Percentiles rank a stretch among this genome's conserved stretches.
These are phyloP conservation scores for Musa troglodytarum DNA, from an alignment of 176 grass and related monocot genomes.

Conservation along the genomic window DNA sequence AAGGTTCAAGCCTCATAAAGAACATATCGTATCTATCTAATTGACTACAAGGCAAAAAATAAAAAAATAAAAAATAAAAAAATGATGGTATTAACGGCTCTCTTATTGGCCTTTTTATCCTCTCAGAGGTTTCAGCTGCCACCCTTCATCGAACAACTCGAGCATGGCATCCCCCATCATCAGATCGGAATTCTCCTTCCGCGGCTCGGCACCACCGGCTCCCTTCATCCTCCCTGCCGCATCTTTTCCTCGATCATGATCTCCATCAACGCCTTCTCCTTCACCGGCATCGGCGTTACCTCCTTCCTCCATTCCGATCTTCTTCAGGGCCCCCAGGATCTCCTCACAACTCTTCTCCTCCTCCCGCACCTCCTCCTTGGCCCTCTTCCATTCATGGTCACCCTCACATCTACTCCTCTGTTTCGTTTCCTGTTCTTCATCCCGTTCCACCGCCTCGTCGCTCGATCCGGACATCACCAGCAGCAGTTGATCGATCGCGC, in stretches of 20 bases:
- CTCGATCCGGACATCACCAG: not conserved
- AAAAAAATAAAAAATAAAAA: too few relatives aligned
- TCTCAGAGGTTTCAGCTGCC: constrained; percentile 11
- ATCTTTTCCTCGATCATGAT: not conserved
- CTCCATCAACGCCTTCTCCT: not conserved
- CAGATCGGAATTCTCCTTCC: not conserved
- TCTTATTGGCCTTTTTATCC: not conserved
- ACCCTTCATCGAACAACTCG: constrained; percentile 24
- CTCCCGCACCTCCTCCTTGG: not conserved
- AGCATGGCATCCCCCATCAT: not conserved
- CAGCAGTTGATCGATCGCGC: not conserved
- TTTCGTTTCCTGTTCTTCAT: not conserved
- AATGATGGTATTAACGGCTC: too few relatives aligned
- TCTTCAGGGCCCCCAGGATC: not conserved
- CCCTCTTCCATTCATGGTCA: not conserved
- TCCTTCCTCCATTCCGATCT: not conserved
- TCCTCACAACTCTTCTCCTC: not conserved
- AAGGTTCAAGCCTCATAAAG: too few relatives aligned
- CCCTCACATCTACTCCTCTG: not conserved
- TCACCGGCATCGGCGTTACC: not conserved
- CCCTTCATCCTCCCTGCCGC: not conserved
- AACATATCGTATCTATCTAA: too few relatives aligned
- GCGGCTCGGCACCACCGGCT: not conserved
- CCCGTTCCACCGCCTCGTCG: not conserved
- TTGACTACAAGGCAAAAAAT: too few relatives aligned